Percentiles rank a stretch among this genome's conserved stretches.
phyloP scores from a whole-genome alignment of 1,284 basidiomycete genomes.

The Sporisorium reilianum region DNA sequence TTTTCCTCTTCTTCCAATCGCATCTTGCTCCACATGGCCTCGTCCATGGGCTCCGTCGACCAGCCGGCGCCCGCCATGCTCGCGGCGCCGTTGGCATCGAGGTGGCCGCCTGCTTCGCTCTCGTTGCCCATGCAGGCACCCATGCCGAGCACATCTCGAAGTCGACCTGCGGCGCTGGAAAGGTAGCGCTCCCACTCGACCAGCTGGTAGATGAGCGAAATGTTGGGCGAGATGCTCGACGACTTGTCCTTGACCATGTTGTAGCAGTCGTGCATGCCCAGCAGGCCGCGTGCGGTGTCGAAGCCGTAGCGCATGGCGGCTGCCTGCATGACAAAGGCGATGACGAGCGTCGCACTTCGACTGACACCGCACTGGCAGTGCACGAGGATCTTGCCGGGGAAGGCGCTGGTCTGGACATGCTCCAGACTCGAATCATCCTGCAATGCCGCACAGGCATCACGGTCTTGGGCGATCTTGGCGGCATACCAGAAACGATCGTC shows the following conservation, averaged over 20 bases:
- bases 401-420: constrained; percentile 24
- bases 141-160: constrained; percentile 43
- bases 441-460: constrained; percentile 72
- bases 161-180: constrained; percentile 44
- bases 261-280: constrained; percentile 91
- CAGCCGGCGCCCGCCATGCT: constrained; percentile 38
- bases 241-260: constrained; percentile 75
- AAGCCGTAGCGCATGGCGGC: constrained; percentile 77
- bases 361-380: constrained; percentile 89
- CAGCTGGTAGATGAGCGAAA: constrained; percentile 93
- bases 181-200: constrained; percentile 90
- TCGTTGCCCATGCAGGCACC: neutral
- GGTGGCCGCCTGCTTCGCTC: neutral
- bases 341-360: constrained; percentile 89
- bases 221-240: constrained; percentile 77
- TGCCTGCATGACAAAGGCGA: constrained; percentile 94
- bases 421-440: constrained; percentile 31
- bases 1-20: constrained; percentile 60
- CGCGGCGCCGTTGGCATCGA: neutral
- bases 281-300: constrained; percentile 42
- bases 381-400: constrained; percentile 55
- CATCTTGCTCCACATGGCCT: constrained; percentile 65
- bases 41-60: constrained; percentile 61
- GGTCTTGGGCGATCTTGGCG: constrained; percentile 71
- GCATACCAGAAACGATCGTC: constrained; percentile 71